phyloP scores from a whole-genome alignment of 495 filamentous ascomycete species.

The Recurvomyces mirabilis region DNA sequence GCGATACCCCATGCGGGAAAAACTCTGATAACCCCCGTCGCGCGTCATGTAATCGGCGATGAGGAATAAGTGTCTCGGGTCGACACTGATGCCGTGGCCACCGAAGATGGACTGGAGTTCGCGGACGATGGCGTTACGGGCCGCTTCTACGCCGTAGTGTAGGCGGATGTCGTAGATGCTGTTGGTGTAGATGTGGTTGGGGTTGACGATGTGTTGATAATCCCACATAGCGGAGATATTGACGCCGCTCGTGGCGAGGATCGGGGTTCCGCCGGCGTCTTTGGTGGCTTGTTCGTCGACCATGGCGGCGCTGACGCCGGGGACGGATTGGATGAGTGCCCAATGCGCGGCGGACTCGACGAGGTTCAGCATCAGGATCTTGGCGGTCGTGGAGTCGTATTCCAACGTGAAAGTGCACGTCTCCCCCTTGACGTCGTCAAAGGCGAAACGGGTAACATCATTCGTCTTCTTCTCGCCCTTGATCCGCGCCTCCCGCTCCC shows the following conservation, averaged over 20 bases:
- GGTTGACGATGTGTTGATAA: slow-evolving; percentile 61
- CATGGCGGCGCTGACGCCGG: slow-evolving; percentile 58
- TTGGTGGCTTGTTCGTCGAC: slow-evolving; percentile 45
- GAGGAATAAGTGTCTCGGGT: slow-evolving; percentile 84
- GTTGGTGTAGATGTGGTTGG: slow-evolving; percentile 80
- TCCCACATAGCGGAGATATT: slow-evolving; percentile 85
- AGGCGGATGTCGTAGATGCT: slow-evolving; percentile 74
- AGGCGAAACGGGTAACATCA: slow-evolving; percentile 64
- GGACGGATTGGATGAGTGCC: slow-evolving; percentile 79
- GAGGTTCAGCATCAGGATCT: slow-evolving; percentile 82
- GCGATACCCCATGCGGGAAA: slow-evolving; percentile 79
- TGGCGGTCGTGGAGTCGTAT: slow-evolving; percentile 69
- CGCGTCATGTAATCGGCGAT: slow-evolving; percentile 96
- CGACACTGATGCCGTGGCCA: slow-evolving; percentile 86
- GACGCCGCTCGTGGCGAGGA: slow-evolving; percentile 70
- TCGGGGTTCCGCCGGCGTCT: slow-evolving; percentile 40
- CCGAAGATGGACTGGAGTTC: slow-evolving; percentile 83
- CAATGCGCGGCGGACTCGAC: slow-evolving; percentile 65
- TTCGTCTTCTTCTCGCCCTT: slow-evolving; percentile 42
- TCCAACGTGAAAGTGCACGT: slow-evolving; percentile 75
- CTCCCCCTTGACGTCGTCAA: slow-evolving; percentile 60
- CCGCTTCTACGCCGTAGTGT: slow-evolving; percentile 88
- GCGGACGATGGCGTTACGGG: slow-evolving; percentile 68
- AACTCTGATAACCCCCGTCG: slow-evolving; percentile 73
- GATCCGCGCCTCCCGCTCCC: slow-evolving; percentile 53